Evolutionary conservation across 2,329 filamentous ascomycete species (phyloP), one percentile per base, ranked within the genome.

Genomic region (Neopestalotiopsis clavispora): DNA sequence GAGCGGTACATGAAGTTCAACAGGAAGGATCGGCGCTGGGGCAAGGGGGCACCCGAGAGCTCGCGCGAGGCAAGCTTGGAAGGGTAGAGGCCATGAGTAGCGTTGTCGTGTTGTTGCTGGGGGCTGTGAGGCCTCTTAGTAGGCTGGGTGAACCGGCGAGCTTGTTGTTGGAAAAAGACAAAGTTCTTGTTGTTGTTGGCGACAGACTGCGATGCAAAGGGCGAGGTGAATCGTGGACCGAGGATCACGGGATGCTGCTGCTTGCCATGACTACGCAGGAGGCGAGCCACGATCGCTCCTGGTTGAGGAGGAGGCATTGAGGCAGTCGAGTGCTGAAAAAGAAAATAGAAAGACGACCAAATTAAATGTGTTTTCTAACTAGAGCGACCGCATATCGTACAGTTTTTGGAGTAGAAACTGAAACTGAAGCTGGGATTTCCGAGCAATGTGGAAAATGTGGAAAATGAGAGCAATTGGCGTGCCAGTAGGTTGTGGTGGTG

Each of bases 1-100:
- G 88, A 85, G 73, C 92, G 88, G 78, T 93, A 94, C 60, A 89
- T 79, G 75, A 92, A 90, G 75, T 86, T 88, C 68, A 87, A 76
- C 3, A 85, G 64, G 70, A 80, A 79, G 17, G 85, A 88, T 60
- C 81, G 80, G 63, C 78, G 73, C 72, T 87, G 84, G 6, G 85
- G 85, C 3, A 87, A 80, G 17, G 87, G 84, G 73, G 82, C 85
- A 30, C 87, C 87, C 0, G 87, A 90, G 20, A 89, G 75, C 5
- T 77, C 75, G 69, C 85, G 83, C 32, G 75, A 69, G 66, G 78
- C 72, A 69, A 75, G 72, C 66, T 68, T 73, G 45, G 74, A 40
- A 10, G 72, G 73, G 70, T 71, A 75, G 23, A 71, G 72, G 65
- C 69, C 71, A 72, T 72, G 72, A 14, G 68, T 69, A 7, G 67